A percentile compares a stretch with the other conserved stretches of the same genome.
phyloP scores from a whole-genome alignment of 352 stramenopile genomes.

The Bremia lactucae region DNA sequence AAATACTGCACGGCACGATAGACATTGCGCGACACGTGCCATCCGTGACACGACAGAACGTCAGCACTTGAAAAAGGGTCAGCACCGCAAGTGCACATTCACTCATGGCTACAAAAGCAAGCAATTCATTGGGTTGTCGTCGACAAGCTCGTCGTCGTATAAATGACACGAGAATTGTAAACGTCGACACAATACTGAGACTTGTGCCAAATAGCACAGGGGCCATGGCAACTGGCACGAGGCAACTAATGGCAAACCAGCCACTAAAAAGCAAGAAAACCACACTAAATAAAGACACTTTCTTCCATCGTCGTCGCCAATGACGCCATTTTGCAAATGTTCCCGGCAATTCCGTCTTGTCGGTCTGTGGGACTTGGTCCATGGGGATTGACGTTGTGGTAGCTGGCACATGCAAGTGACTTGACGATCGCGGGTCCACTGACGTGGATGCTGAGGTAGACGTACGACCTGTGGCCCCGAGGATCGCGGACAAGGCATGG shows the following conservation, averaged over 20 bases:
- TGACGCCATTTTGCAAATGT: constrained; percentile 22
- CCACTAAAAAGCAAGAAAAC: constrained; percentile 22
- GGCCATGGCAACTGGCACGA: constrained; percentile 28
- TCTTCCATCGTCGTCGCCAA: constrained; percentile 12
- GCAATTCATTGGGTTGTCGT: constrained; percentile 50
- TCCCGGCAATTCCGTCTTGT: constrained; percentile 23
- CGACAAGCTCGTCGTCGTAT: constrained; percentile 21
- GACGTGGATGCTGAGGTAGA: constrained; percentile 8
- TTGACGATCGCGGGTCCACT: constrained; percentile 14
- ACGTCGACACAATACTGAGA: constrained; percentile 39
- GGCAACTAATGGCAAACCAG: constrained; percentile 35
- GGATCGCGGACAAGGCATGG: constrained; percentile 33
- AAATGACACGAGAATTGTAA: constrained; percentile 47
- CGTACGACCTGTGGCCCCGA: constrained; percentile 18
- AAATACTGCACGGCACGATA: constrained; percentile 25
- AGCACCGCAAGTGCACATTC: constrained; percentile 44
- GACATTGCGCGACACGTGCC: constrained; percentile 28
- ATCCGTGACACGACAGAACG: constrained; percentile 27
- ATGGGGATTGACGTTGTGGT: not conserved
- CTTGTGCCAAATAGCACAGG: constrained; percentile 35
- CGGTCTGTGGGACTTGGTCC: constrained; percentile 5
- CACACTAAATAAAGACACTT: constrained; percentile 21
- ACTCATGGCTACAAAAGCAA: constrained; percentile 52
- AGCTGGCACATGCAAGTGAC: constrained; percentile 10
- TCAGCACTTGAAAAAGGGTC: constrained; percentile 32